A percentile compares a stretch with the other conserved stretches of the same genome.
Conservation (phyloP, 2,329 filamentous ascomycete genomes). For the Mycosphaerelloides madeirae region DNA sequence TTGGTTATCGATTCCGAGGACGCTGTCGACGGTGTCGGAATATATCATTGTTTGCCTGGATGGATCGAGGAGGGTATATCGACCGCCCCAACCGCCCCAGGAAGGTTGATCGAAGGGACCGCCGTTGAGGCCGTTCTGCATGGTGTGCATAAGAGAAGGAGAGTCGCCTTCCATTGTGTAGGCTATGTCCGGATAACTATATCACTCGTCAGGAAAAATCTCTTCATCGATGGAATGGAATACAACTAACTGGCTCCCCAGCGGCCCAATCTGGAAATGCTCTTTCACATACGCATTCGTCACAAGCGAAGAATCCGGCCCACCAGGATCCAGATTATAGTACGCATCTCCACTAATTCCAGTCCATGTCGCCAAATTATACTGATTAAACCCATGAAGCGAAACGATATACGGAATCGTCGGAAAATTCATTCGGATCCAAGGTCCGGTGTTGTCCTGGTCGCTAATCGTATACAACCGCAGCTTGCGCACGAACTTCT, state of each 20-base stretch:
- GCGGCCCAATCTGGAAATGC: constrained; percentile 50
- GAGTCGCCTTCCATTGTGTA: constrained; percentile 54
- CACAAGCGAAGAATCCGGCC: constrained; percentile 47
- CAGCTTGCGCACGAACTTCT: constrained; percentile 39
- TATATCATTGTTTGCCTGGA: constrained; percentile 35
- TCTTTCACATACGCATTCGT: constrained; percentile 50
- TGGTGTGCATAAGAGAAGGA: constrained; percentile 48
- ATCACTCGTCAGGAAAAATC: too few species aligned
- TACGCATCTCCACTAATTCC: constrained; percentile 51
- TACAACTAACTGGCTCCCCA: constrained; percentile 31
- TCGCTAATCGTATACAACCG: constrained; percentile 56
- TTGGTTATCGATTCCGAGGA: constrained; percentile 31
- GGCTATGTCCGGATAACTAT: constrained; percentile 39
- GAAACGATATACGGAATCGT: constrained; percentile 54
- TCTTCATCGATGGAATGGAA: too few species aligned
- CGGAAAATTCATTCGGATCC: constrained; percentile 53
- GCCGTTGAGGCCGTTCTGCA: constrained; percentile 46
- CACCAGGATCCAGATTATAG: constrained; percentile 46
- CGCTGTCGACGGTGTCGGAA: constrained; percentile 36
- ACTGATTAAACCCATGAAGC: constrained; percentile 54
- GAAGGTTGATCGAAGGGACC: constrained; percentile 40
- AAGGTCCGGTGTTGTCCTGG: constrained; percentile 54
- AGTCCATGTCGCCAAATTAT: constrained; percentile 51
- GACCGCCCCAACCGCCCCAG: constrained; percentile 49
- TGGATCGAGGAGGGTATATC: constrained; percentile 39